Evolutionary conservation across 768 basidiomycete genomes (phyloP), one percentile per base, ranked within the genome.

Genomic region (Xanthoconium stramineum): DNA sequence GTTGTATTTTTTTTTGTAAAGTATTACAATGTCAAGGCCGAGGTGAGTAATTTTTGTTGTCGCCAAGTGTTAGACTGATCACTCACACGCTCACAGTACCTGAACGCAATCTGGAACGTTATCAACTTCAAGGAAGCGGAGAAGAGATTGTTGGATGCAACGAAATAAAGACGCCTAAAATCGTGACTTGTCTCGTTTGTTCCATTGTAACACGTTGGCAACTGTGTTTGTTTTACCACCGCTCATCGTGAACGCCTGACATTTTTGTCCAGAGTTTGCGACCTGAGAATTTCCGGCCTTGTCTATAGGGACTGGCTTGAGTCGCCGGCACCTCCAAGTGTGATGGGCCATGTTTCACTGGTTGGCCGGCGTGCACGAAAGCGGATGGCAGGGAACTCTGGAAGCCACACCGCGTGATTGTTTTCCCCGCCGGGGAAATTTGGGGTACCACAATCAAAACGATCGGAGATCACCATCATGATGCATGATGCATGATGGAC

Each of bases 41-140:
- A 97, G 66, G 94, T 95, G 69, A 75, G 94, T 24, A 24, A 24
- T 81, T 2, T 33, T 45, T 30, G 12, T 39, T 47, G 43, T 3
- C 24, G 24, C 53, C 9, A 10, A 14, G 17, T 36, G 14, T 30
- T 19, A 6, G 30, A 46, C 20, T 20, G 38, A 38, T 45, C 28
- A 49, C 57, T 61, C 44, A 67, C 49, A 11, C 20, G 24, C 42
- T 45, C 4, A 30, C 62, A 94, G 94, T 98, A 98, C 78, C 85
- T 98, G 72, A 84, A 82, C 46, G 93, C 93, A 20, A 94, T 98
- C 69, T 98, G 95, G 94, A 86, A 86, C 62, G 94, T 98, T 57
- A 83, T 98, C 80, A 94, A 97, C 80, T 98, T 94, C 75, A 83
- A 91, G 65, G 92, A 96, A 75, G 96, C 94, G 8, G 92, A 94